A percentile compares a stretch with the other conserved stretches of the same genome.
phyloP scores from a whole-genome alignment of 2,329 filamentous ascomycete genomes.

The Stachybotrys chlorohalonatus region DNA sequence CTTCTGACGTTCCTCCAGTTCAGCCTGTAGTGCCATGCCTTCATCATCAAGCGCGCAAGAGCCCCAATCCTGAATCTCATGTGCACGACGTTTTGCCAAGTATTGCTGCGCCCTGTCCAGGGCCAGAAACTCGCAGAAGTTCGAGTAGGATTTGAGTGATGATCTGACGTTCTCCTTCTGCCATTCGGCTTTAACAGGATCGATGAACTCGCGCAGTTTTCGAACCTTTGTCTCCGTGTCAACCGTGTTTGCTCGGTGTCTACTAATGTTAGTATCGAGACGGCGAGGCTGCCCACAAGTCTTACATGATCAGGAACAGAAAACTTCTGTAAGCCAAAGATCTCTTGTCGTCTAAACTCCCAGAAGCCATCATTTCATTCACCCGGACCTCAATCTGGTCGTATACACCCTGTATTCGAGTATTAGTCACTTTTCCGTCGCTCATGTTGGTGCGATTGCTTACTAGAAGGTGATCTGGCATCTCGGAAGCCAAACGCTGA shows the following conservation, averaged over 20 bases:
- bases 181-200: constrained; percentile 78
- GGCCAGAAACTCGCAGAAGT: constrained; percentile 72
- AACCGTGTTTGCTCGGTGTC: constrained; percentile 72
- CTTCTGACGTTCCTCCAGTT: constrained; percentile 68
- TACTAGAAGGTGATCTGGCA: constrained; percentile 81
- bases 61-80: constrained; percentile 77
- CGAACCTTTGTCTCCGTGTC: constrained; percentile 61
- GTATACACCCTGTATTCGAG: constrained; percentile 57
- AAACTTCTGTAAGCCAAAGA: constrained; percentile 83
- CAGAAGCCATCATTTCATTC: constrained; percentile 66
- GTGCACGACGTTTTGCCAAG: constrained; percentile 61
- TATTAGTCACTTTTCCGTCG: constrained; percentile 9
- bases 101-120: constrained; percentile 76
- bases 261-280: constrained; percentile 18
- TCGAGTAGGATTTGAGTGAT: constrained; percentile 63
- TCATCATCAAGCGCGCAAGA: constrained; percentile 66
- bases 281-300: neutral
- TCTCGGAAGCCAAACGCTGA: constrained; percentile 79
- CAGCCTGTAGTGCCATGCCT: constrained; percentile 67
- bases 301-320: constrained; percentile 81
- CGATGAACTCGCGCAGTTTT: constrained; percentile 67
- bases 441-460: constrained; percentile 12
- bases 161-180: constrained; percentile 58
- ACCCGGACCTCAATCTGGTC: constrained; percentile 78
- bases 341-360: constrained; percentile 70